phyloP scores from a whole-genome alignment of 768 basidiomycete species.

The Russula virescens region DNA sequence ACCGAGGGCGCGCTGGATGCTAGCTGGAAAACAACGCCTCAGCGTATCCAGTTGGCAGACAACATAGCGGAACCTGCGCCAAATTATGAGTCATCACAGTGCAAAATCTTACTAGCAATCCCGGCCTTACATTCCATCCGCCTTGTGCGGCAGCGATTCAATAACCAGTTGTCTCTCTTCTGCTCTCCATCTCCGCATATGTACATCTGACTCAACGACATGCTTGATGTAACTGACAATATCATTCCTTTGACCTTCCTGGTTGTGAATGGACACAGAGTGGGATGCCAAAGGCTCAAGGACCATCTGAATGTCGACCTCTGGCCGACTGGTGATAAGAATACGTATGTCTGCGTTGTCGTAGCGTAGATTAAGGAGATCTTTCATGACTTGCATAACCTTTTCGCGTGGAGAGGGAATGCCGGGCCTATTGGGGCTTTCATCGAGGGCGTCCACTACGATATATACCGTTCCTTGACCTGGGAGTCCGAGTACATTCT shows the following conservation, averaged over 20 bases:
- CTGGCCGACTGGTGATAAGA: neutral
- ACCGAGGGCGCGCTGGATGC: neutral
- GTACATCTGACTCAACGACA: neutral
- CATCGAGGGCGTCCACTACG: neutral
- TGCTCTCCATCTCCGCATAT: neutral
- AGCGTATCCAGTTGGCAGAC: constrained; percentile 1
- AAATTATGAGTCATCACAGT: neutral
- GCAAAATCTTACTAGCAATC: neutral
- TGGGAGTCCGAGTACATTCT: neutral
- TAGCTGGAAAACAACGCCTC: neutral
- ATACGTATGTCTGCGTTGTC: neutral
- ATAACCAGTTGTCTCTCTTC: neutral
- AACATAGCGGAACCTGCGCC: neutral
- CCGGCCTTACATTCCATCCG: neutral
- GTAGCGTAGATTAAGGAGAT: neutral
- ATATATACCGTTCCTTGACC: neutral
- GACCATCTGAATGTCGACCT: neutral
- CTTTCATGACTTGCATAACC: neutral
- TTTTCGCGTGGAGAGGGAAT: neutral
- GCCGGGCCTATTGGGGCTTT: neutral
- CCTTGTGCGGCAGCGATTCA: neutral
- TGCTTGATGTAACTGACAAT: neutral
- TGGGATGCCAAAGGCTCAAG: neutral
- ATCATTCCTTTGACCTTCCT: neutral
- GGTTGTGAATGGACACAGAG: no score